Evolutionary conservation across 257 asterid species (phyloP).

Genomic region (Solanum ossicruentum): DNA sequence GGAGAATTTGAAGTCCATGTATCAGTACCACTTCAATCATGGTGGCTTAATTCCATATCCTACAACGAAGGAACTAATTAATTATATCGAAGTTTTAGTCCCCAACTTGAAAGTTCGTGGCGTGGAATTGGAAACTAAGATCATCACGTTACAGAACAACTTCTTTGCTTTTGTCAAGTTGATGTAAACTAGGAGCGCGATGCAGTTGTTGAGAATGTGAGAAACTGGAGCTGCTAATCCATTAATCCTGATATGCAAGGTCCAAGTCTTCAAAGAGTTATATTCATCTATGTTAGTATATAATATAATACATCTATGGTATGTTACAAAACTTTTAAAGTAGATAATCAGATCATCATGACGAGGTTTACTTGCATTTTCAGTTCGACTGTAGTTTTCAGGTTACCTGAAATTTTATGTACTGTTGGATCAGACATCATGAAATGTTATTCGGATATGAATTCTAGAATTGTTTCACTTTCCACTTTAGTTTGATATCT

Average conservation of each 20-base stretch:
- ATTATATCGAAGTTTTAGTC: not conserved
- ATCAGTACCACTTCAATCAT: not conserved
- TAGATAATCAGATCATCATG: not conserved
- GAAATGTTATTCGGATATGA: no score
- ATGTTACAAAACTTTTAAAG: not conserved
- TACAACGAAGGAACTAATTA: not conserved
- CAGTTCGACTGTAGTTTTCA: no score
- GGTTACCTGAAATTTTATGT: no score
- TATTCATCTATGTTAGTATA: not conserved
- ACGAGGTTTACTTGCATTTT: not conserved
- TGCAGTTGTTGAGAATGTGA: not conserved
- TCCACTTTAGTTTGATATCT: no score
- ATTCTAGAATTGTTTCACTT: no score
- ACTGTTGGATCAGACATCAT: no score
- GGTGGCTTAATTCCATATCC: not conserved
- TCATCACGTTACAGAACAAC: not conserved
- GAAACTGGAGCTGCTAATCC: not conserved
- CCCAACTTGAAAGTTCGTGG: not conserved
- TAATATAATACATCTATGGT: not conserved
- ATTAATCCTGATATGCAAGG: not conserved
- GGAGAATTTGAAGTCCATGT: not conserved
- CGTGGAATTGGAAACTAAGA: not conserved
- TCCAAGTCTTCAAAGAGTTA: not conserved
- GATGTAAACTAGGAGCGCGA: not conserved
- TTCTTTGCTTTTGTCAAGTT: not conserved